Conservation (phyloP, 2,329 filamentous ascomycete genomes). For the Aspergillus felis region DNA sequence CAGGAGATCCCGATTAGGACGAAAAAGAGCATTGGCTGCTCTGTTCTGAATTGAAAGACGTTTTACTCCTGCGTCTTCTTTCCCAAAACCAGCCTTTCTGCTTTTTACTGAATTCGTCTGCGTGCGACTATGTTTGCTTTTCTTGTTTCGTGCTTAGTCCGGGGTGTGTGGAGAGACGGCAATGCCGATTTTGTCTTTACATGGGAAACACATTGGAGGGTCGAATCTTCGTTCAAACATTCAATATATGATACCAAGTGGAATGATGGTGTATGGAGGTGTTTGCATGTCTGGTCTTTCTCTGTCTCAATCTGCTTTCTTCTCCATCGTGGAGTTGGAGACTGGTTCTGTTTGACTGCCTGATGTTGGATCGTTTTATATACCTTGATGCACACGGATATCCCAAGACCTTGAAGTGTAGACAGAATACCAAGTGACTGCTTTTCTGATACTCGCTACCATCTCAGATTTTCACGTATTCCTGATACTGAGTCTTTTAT, state of each 20-base stretch:
- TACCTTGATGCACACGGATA: constrained; percentile 14
- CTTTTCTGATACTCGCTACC: background rate
- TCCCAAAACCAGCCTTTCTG: background rate
- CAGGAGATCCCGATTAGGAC: constrained; percentile 4
- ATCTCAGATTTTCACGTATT: too few relatives aligned
- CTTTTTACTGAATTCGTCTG: background rate
- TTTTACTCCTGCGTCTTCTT: background rate
- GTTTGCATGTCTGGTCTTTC: constrained; percentile 8
- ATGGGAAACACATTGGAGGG: constrained; percentile 6
- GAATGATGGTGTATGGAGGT: constrained; percentile 24
- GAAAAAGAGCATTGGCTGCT: background rate
- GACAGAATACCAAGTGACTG: constrained; percentile 1
- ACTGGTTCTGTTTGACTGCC: constrained; percentile 5
- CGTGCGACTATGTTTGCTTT: constrained; percentile 1
- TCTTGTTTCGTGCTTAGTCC: background rate
- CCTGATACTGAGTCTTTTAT: background rate
- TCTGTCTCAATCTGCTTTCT: constrained; percentile 7
- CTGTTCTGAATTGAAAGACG: background rate
- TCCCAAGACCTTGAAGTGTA: constrained; percentile 5
- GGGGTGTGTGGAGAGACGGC: background rate
- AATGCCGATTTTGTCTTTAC: constrained; percentile 2
- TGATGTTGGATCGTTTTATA: constrained; percentile 15
- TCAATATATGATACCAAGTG: constrained; percentile 25
- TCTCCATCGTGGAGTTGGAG: constrained; percentile 10
- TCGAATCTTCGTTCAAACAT: constrained; percentile 13